These are phyloP conservation scores for Pedinophyceae sp. DNA, from an alignment of 139 green algal species.

Conservation along the genomic window DNA sequence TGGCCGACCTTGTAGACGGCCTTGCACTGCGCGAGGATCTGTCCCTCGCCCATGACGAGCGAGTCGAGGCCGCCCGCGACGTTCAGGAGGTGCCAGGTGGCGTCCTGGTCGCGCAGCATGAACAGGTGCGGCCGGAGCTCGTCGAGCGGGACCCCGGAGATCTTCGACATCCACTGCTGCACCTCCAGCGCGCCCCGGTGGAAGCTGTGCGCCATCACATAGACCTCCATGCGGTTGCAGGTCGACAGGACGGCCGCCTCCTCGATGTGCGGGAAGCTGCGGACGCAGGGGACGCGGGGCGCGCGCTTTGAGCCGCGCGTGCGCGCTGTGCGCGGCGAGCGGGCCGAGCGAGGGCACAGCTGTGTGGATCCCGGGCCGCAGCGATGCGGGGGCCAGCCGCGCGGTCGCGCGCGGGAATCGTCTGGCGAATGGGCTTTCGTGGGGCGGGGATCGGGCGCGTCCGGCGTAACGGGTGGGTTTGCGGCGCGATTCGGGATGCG, in stretches of 20 bases:
- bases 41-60: constrained; percentile 95
- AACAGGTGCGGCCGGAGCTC: constrained; percentile 91
- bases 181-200: constrained; percentile 88
- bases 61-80: constrained; percentile 90
- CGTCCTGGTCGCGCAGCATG: constrained; percentile 84
- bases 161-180: constrained; percentile 92
- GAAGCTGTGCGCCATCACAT: constrained; percentile 85
- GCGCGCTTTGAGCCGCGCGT: no score
- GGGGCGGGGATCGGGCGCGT: no score
- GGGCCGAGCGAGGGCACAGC: no score
- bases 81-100: constrained; percentile 83
- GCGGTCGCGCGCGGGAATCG: no score
- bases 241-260: constrained; percentile 93
- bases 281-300: no score
- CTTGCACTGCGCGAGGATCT: constrained; percentile 96
- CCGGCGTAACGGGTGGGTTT: no score
- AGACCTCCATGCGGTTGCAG: constrained; percentile 99
- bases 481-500: no score
- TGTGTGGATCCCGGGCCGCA: no score
- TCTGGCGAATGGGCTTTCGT: no score
- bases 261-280: constrained; percentile 93
- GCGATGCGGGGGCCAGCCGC: no score
- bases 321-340: no score
- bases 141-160: constrained; percentile 73
- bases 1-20: constrained; percentile 86